Conservation (phyloP, 1,139 yeast species). For the Scheffersomyces cryptocercus region DNA sequence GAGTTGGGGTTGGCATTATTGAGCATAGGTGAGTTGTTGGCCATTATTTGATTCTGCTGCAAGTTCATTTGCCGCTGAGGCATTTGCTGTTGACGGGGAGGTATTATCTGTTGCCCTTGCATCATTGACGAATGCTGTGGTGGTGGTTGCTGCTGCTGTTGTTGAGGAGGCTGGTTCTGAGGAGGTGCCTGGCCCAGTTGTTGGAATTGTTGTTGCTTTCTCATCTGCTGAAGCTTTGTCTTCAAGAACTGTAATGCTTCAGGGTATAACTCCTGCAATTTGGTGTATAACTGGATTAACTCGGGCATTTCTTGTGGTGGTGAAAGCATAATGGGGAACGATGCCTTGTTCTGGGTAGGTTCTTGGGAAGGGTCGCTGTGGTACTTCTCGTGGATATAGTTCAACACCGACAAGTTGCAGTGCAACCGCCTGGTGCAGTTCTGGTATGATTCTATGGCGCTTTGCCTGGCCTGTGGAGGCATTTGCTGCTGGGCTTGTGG, state of each 20-base stretch:
- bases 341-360: constrained; percentile 31
- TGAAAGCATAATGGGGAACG: constrained; percentile 53
- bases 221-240: constrained; percentile 45
- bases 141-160: constrained; percentile 4
- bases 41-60: constrained; percentile 3
- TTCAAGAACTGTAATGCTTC: constrained; percentile 54
- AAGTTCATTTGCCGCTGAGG: constrained; percentile 2
- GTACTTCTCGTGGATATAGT: constrained; percentile 53
- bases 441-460: constrained; percentile 48
- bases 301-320: constrained; percentile 62
- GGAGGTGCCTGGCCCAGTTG: constrained; percentile 1
- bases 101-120: constrained; percentile 1
- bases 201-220: constrained; percentile 25
- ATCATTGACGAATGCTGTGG: neutral
- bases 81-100: neutral
- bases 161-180: constrained; percentile 3
- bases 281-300: constrained; percentile 44
- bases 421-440: constrained; percentile 55
- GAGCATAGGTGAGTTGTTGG: constrained; percentile 7
- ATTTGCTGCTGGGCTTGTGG: constrained; percentile 37
- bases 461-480: constrained; percentile 37
- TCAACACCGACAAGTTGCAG: constrained; percentile 53
- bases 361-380: constrained; percentile 34
- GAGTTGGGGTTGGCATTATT: constrained; percentile 5
- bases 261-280: constrained; percentile 54